These are phyloP conservation scores for Dittrichia graveolens DNA, from an alignment of 129 eudicot genomes.

Conservation along the genomic window DNA sequence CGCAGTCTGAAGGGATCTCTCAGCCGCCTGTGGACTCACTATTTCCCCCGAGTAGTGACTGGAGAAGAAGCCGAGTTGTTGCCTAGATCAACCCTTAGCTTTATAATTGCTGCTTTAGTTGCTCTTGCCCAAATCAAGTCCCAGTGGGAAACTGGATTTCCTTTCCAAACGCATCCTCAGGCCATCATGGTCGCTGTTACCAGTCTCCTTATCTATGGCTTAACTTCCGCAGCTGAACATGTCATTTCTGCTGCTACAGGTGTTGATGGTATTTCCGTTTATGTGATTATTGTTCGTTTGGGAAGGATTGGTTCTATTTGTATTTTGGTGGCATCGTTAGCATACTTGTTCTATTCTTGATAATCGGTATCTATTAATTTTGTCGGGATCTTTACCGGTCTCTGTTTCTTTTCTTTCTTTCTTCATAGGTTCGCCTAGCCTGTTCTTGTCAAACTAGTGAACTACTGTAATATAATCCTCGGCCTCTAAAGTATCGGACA, in stretches of 20 bases:
- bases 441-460: too few relatives aligned
- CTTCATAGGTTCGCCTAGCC: background rate
- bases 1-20: background rate
- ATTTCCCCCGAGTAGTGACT: background rate
- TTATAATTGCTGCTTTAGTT: background rate
- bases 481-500: background rate
- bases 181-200: background rate
- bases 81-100: background rate
- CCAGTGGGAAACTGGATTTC: background rate
- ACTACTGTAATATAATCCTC: too few relatives aligned
- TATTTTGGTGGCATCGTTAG: background rate
- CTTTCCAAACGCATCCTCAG: conserved; percentile 10
- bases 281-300: background rate
- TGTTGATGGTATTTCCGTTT: background rate
- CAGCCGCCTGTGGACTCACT: background rate
- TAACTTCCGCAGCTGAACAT: background rate
- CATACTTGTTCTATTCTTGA: background rate
- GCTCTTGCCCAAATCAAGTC: conserved; percentile 5
- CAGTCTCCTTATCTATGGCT: background rate
- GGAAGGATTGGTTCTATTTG: background rate
- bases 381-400: background rate
- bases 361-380: background rate
- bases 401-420: background rate
- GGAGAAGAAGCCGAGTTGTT: background rate
- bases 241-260: background rate